Evolutionary conservation across 352 stramenopile genomes (phyloP), one percentile per base, ranked within the genome.

Genomic region (Globisporangium acanthophoron): DNA sequence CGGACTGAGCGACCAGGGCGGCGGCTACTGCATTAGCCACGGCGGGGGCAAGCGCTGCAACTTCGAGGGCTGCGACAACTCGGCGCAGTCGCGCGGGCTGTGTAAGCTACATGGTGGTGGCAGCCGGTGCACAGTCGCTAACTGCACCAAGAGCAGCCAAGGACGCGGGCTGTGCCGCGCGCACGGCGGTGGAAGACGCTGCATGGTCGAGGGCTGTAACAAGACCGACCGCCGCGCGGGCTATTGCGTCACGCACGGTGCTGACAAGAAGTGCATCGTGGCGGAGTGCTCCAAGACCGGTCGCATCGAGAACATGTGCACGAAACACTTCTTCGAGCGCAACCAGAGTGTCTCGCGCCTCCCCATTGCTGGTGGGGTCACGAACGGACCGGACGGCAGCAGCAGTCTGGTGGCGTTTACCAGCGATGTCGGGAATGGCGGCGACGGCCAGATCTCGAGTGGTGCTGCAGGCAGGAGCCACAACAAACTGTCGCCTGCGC

Each of bases 131-230:
- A 90, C 79, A 5, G 68, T 92, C 52, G 73, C 75, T 7, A 88
- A 88, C 53, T 94, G 85, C 58, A 87, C 78, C 24, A 96, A 95
- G 73, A 93, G 86, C 55, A 92, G 84, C 16, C 87, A 96, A 55
- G 87, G 87, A 13, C 76, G 80, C 8, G 87, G 87, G 18, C 64
- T 92, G 7, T 96, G 87, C 54, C 85, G 83, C 44, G 83, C 87
- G 8, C 87, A 96, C 46, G 87, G 87, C 46, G 87, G 87, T 35
- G 87, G 87, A 0, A 70, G 84, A 16, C 84, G 84, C 21, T 96
- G 87, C 65, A 88, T 88, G 70, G 69, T 92, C 24, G 78, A 88
- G 31, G 83, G 83, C 11, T 96, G 87, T 78, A 88, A 89, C 62
- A 94, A 92, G 68, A 92, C 82, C 1, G 82, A 90, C 53, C 74